Base-by-base conservation (phyloP, 352 stramenopile species). In the Phytophthora syringae region DNA sequence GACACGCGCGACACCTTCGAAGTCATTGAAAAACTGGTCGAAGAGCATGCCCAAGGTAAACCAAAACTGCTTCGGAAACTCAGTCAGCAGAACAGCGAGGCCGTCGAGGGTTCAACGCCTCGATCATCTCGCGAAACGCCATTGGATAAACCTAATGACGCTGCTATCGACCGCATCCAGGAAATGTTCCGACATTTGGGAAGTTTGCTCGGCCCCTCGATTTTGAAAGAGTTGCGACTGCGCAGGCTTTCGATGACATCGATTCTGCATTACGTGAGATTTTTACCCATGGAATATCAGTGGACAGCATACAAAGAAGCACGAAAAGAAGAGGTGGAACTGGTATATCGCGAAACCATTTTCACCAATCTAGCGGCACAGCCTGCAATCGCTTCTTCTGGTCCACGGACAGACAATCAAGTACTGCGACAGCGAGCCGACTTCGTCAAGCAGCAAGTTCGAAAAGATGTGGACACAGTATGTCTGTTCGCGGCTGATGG, bases 1-100 rank as follows among this genome's bases (percentile, higher is more conserved):
- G 82, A 91, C 64, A 93, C 82, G 16, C 82, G 84, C 25, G 82
- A 93, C 52, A 82, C 82, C 9, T 93, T 90, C 44, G 80, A 93
- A 53, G 80, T 72, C 0, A 81, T 89, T 40, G 82, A 93, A 49
- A 68, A 77, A 10, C 55, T 80, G 32, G 72, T 90, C 15, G 81
- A 92, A 43, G 61, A 78, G 49, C 64, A 77, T 37, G 30, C 79
- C 16, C 62, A 65, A 2, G 70, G 78, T 18, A 76, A 65, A 11
- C 77, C 83, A 11, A 87, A 80, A 58, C 57, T 86, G 7, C 72
- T 87, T 20, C 77, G 80, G 11, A 80, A 77, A 45, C 79, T 92
- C 49, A 91, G 82, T 55, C 76, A 77, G 20, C 73, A 63, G 32
- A 69, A 25, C 21, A 71, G 64, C 36, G 61, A 59, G 1, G 49